A percentile compares a stretch with the other conserved stretches of the same genome.
phyloP scores from a whole-genome alignment of 176 grass and related monocot species.

The Cenchrus americanus region DNA sequence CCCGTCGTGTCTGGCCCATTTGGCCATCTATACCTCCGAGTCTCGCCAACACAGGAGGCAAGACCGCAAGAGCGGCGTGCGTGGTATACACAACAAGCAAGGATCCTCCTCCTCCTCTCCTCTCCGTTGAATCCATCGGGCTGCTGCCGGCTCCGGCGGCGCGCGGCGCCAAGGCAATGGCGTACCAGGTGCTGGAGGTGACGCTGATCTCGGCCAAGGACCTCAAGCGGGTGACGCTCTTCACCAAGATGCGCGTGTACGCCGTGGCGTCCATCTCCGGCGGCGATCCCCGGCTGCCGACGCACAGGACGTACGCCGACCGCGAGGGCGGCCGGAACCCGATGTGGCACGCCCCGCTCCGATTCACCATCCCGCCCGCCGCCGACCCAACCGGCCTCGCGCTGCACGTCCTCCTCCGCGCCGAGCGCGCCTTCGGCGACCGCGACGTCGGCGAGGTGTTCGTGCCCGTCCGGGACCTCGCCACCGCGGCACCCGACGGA shows the following conservation, averaged over 20 bases:
- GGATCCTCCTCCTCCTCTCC: neutral
- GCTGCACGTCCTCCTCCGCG: slow-evolving; percentile 63
- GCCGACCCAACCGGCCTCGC: slow-evolving; percentile 43
- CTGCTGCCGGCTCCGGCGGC: neutral
- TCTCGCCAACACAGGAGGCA: neutral
- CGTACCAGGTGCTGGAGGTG: slow-evolving; percentile 64
- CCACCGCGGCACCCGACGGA: neutral
- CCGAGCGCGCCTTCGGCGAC: slow-evolving; percentile 65
- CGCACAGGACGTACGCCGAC: slow-evolving; percentile 67
- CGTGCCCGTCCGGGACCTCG: slow-evolving; percentile 60
- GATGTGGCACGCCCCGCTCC: slow-evolving; percentile 60
- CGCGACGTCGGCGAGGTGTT: slow-evolving; percentile 71
- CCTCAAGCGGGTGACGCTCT: slow-evolving; percentile 76
- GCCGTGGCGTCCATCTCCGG: slow-evolving; percentile 71
- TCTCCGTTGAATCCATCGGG: too few relatives aligned
- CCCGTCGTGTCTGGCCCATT: too few relatives aligned
- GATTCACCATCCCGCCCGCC: slow-evolving; percentile 44
- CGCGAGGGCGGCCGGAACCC: slow-evolving; percentile 59
- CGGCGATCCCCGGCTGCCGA: slow-evolving; percentile 50
- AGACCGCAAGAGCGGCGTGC: neutral
- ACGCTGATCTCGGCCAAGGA: slow-evolving; percentile 81
- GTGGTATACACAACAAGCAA: neutral
- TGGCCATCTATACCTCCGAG: too few relatives aligned
- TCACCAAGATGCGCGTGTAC: slow-evolving; percentile 87
- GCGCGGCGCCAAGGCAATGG: slow-evolving; percentile 32